phyloP scores from a whole-genome alignment of 179 eudicot genomes.

The Heliamphora pulchella region DNA sequence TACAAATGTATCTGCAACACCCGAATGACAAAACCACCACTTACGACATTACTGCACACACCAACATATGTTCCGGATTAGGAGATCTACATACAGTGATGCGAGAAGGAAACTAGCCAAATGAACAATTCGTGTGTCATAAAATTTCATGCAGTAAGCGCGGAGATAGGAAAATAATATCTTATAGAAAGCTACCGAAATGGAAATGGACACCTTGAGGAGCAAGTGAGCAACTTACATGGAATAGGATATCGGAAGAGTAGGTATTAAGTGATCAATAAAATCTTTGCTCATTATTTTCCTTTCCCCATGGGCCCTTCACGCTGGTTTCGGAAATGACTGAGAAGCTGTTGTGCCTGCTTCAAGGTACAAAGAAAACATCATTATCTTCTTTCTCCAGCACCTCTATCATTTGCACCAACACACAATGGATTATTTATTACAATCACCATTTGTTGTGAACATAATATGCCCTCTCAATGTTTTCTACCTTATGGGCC shows the following conservation, averaged over 20 bases:
- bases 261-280: neutral
- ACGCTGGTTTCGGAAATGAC: slow-evolving; percentile 83
- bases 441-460: neutral
- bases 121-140: neutral
- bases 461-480: neutral
- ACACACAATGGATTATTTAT: neutral
- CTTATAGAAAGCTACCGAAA: neutral
- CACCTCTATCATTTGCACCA: neutral
- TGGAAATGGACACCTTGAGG: slow-evolving; percentile 1
- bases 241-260: neutral
- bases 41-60: slow-evolving; percentile 14
- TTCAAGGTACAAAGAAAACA: neutral
- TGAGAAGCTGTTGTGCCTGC: slow-evolving; percentile 90
- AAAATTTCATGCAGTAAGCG: neutral
- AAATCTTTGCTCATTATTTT: slow-evolving; percentile 23
- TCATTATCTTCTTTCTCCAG: neutral
- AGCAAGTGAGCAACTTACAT: slow-evolving; percentile 14
- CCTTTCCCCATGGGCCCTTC: slow-evolving; percentile 60
- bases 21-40: slow-evolving; percentile 5
- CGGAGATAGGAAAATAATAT: slow-evolving; percentile 13
- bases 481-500: neutral
- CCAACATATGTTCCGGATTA: neutral
- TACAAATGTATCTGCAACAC: slow-evolving; percentile 16
- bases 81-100: neutral
- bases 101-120: neutral